Percentiles rank a stretch among this genome's conserved stretches.
Conservation (phyloP, 768 basidiomycete genomes). For the Rhizopogon roseolus region DNA sequence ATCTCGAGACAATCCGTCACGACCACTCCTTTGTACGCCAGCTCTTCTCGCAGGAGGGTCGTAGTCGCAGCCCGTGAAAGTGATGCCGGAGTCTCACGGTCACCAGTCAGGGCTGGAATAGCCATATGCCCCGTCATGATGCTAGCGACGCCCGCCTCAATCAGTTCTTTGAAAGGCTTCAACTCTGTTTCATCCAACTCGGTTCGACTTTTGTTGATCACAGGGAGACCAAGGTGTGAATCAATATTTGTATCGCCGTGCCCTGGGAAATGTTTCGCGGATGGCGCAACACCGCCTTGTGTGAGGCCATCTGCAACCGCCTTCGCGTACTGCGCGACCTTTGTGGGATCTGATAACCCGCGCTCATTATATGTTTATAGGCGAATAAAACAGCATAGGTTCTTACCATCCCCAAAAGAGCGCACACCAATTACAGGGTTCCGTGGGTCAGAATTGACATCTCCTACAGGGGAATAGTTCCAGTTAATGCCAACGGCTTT, state of each 20-base stretch:
- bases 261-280: conserved; percentile 69
- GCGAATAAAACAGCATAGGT: not conserved
- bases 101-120: conserved; percentile 50
- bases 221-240: conserved; percentile 62
- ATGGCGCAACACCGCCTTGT: conserved; percentile 49
- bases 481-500: conserved; percentile 63
- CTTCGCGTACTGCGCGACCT: conserved; percentile 44
- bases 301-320: conserved; percentile 48
- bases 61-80: conserved; percentile 50
- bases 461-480: conserved; percentile 67
- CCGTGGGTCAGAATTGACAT: conserved; percentile 63
- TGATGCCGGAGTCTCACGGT: conserved; percentile 50
- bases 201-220: conserved; percentile 45
- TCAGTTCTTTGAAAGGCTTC: conserved; percentile 50
- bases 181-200: conserved; percentile 47
- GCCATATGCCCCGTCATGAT: conserved; percentile 78
- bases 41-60: conserved; percentile 42
- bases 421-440: conserved; percentile 75
- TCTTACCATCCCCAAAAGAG: conserved; percentile 63
- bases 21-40: conserved; percentile 54
- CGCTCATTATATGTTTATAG: not conserved
- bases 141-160: conserved; percentile 39
- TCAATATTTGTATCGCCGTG: conserved; percentile 73
- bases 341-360: conserved; percentile 39
- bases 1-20: conserved; percentile 78